phyloP scores from a whole-genome alignment of 2,329 filamentous ascomycete genomes.

The Cladosporium sp. region DNA sequence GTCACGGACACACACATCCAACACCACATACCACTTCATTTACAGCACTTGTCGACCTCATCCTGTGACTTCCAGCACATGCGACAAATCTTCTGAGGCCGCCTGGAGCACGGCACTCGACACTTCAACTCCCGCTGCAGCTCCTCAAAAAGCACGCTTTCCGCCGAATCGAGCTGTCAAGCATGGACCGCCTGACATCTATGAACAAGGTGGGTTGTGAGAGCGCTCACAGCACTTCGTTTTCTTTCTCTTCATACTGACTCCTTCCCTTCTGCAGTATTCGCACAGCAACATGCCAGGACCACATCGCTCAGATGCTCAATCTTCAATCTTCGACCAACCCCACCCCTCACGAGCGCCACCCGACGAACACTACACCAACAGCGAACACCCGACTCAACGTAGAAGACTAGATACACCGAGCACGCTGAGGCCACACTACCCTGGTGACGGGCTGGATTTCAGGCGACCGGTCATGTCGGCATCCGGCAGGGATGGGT shows the following conservation, averaged over 20 bases:
- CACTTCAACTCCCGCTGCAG: not conserved
- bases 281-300: conserved; percentile 18
- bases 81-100: not conserved
- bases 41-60: not conserved
- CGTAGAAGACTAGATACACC: conserved; percentile 29
- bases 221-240: not conserved
- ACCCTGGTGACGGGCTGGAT: conserved; percentile 52
- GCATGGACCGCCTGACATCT: not conserved
- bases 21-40: not conserved
- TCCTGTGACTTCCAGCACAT: too few relatives aligned
- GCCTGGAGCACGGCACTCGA: not conserved
- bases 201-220: not conserved
- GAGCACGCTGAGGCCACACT: conserved; percentile 30
- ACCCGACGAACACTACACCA: conserved; percentile 25
- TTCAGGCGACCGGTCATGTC: conserved; percentile 48
- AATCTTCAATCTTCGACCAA: conserved; percentile 15
- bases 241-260: not conserved
- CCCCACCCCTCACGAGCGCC: conserved; percentile 13
- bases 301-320: conserved; percentile 13
- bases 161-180: not conserved
- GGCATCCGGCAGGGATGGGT: conserved; percentile 1
- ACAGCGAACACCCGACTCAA: conserved; percentile 29
- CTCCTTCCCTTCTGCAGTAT: not conserved
- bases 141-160: not conserved
- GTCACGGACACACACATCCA: not conserved